These are phyloP conservation scores for Areca catechu DNA, from an alignment of 176 grass and related monocot species.

Conservation along the genomic window DNA sequence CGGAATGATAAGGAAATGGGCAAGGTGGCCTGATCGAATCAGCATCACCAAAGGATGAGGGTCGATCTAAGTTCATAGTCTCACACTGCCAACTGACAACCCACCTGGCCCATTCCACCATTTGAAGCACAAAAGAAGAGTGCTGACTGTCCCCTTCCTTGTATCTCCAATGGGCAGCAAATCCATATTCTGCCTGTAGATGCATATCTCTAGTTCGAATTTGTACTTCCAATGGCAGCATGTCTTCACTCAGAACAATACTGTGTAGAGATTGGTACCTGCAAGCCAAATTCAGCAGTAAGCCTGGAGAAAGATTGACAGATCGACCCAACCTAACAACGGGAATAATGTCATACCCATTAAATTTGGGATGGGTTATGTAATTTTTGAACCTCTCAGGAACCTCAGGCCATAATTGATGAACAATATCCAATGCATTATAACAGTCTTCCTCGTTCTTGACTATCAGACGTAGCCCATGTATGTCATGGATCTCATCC, in stretches of 20 bases:
- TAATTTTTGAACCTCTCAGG: conserved; percentile 79
- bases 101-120: conserved; percentile 52
- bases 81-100: conserved; percentile 48
- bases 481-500: conserved; percentile 84
- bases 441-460: conserved; percentile 63
- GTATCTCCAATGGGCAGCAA: conserved; percentile 77
- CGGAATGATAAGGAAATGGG: conserved; percentile 25
- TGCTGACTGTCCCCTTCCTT: conserved; percentile 40
- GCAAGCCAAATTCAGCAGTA: conserved; percentile 15
- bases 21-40: conserved; percentile 26
- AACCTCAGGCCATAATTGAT: conserved; percentile 60
- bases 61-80: conserved; percentile 25
- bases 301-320: not conserved
- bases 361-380: conserved; percentile 56
- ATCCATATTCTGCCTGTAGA: conserved; percentile 72
- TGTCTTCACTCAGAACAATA: conserved; percentile 57
- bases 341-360: conserved; percentile 33
- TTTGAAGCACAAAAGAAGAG: conserved; percentile 42
- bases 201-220: conserved; percentile 85
- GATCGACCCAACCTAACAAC: not conserved
- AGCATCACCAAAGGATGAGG: conserved; percentile 22
- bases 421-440: conserved; percentile 46
- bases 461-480: conserved; percentile 67
- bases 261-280: conserved; percentile 82
- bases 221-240: conserved; percentile 61